These are phyloP conservation scores for Galeopsis tetrahit DNA, from an alignment of 257 asterid species.

Conservation along the genomic window DNA sequence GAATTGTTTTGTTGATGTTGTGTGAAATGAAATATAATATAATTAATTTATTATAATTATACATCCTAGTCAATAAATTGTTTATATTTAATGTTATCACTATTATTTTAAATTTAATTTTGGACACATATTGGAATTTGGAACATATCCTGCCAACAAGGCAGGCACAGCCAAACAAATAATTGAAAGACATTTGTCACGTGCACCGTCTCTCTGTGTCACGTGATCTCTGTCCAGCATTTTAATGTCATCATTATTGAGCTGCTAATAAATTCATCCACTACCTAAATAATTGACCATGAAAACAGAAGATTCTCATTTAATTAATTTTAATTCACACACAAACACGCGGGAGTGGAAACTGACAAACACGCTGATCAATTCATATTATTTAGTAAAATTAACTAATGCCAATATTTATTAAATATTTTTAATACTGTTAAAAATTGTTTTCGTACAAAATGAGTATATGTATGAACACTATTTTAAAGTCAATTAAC, in stretches of 20 bases:
- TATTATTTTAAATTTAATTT: background rate
- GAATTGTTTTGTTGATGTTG: background rate
- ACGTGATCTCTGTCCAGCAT: slow-evolving; percentile 31
- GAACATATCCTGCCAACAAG: slow-evolving; percentile 7
- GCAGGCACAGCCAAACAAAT: slow-evolving; percentile 31
- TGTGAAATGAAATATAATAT: background rate
- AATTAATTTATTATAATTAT: too few species aligned
- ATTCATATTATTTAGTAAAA: too few species aligned
- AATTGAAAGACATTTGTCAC: slow-evolving; percentile 32
- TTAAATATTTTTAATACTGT: too few species aligned
- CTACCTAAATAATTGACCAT: background rate
- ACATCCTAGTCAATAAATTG: too few species aligned
- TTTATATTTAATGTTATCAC: background rate
- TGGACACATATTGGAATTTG: slow-evolving; percentile 21
- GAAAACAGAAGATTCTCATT: too few species aligned
- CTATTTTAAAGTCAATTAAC: background rate
- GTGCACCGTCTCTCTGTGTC: slow-evolving; percentile 28
- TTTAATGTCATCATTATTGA: slow-evolving; percentile 8
- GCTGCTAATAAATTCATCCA: background rate
- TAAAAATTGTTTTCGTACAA: too few species aligned
- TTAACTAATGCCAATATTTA: too few species aligned
- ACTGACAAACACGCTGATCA: too few species aligned
- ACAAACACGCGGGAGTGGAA: background rate
- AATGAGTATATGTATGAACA: too few species aligned
- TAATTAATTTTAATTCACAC: background rate